Conservation (phyloP, 805 yeast species). For the Metschnikowia cubensis region DNA sequence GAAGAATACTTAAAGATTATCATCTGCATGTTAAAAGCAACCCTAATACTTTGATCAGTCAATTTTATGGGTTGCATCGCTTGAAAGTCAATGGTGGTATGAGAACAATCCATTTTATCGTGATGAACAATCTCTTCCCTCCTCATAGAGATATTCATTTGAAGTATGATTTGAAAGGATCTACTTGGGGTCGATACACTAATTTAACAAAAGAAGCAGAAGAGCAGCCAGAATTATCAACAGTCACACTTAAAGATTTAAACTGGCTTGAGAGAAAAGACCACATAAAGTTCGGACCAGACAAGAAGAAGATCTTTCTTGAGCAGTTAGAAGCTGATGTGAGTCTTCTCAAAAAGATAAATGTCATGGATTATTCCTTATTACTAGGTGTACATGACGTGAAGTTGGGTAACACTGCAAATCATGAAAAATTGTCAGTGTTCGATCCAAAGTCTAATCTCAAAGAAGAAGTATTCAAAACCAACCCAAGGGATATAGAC, state of each 20-base stretch:
- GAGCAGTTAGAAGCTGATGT: conserved; percentile 77
- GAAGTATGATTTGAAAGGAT: conserved; percentile 90
- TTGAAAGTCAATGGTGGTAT: conserved; percentile 75
- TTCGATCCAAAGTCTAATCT: conserved; percentile 41
- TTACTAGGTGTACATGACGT: conserved; percentile 84
- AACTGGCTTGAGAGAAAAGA: conserved; percentile 76
- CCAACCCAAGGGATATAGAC: conserved; percentile 45
- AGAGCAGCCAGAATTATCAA: conserved; percentile 23
- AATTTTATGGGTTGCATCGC: conserved; percentile 92
- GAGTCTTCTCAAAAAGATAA: conserved; percentile 60
- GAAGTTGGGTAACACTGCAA: conserved; percentile 47
- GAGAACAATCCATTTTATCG: conserved; percentile 84
- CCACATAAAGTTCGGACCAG: conserved; percentile 71
- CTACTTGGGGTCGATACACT: conserved; percentile 76
- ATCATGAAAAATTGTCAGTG: conserved; percentile 37
- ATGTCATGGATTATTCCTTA: conserved; percentile 94
- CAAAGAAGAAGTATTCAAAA: conserved; percentile 38
- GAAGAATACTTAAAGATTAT: conserved; percentile 70
- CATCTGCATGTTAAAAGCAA: conserved; percentile 74
- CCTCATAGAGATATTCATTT: conserved; percentile 83
- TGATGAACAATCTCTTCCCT: conserved; percentile 96
- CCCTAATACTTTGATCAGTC: conserved; percentile 89
- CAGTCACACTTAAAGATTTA: conserved; percentile 71
- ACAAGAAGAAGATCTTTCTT: conserved; percentile 54
- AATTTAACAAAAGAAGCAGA: conserved; percentile 28